Percentiles rank a stretch among this genome's conserved stretches.
phyloP scores from a whole-genome alignment of 2,329 filamentous ascomycete species.

The Verticillium tricorpus region DNA sequence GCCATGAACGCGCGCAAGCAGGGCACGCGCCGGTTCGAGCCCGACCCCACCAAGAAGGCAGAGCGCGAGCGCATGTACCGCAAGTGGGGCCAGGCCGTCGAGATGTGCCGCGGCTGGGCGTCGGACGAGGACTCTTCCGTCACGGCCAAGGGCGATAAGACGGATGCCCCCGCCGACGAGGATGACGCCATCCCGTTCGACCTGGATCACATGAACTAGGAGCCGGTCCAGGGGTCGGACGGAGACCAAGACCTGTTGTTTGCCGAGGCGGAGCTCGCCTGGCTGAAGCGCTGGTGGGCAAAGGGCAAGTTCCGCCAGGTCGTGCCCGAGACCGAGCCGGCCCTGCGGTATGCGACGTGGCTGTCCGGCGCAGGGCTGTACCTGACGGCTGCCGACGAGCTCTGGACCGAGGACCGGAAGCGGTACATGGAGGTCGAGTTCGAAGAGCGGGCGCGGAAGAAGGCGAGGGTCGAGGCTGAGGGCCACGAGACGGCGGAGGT shows the following conservation, averaged over 20 bases:
- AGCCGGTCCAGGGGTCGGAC: not conserved
- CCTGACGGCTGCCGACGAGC: not conserved
- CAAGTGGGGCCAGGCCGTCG: constrained; percentile 53
- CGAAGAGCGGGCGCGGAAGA: not conserved
- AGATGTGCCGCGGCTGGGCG: constrained; percentile 55
- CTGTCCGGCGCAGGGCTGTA: not conserved
- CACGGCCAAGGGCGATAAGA: not conserved
- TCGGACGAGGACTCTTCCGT: not conserved
- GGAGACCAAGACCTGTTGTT: not conserved
- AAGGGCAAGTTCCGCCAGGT: not conserved
- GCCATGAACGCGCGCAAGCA: constrained; percentile 72
- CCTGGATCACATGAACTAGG: not conserved
- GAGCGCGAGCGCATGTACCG: constrained; percentile 36
- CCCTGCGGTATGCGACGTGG: not conserved
- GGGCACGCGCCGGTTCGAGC: constrained; percentile 66
- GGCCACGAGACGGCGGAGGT: not conserved
- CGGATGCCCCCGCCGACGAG: not conserved
- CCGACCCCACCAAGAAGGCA: constrained; percentile 47
- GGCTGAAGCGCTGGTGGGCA: not conserved
- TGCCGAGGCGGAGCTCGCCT: not conserved
- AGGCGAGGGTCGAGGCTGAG: not conserved
- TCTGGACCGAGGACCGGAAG: not conserved
- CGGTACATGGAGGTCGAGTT: not conserved
- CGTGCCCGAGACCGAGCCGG: not conserved
- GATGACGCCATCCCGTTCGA: not conserved